Evolutionary conservation across 1,139 yeast genomes (phyloP).

Genomic region (Taphrina deformans): DNA sequence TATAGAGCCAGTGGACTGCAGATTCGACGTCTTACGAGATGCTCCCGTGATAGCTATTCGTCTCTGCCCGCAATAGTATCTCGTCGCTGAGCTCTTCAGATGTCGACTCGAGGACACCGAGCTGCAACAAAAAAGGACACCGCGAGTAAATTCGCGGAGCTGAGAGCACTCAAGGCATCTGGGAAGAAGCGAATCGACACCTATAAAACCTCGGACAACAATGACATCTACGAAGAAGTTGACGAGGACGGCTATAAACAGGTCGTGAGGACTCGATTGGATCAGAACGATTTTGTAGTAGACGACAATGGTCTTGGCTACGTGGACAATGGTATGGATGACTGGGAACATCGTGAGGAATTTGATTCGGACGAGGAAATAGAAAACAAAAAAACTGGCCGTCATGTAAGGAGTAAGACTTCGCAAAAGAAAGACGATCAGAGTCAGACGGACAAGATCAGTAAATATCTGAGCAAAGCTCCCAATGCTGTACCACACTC

Average conservation of each 20-base stretch:
- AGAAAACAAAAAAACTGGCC: slow-evolving; percentile 48
- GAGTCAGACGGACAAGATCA: slow-evolving; percentile 20
- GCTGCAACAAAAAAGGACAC: slow-evolving; percentile 20
- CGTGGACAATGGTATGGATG: slow-evolving; percentile 88
- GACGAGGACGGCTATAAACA: slow-evolving; percentile 76
- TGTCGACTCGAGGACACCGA: slow-evolving; percentile 22
- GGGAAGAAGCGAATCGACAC: slow-evolving; percentile 42
- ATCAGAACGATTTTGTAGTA: slow-evolving; percentile 89
- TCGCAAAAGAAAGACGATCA: slow-evolving; percentile 30
- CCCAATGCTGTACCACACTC: slow-evolving; percentile 33
- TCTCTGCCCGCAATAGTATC: background rate
- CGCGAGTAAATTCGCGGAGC: slow-evolving; percentile 36
- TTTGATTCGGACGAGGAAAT: slow-evolving; percentile 59
- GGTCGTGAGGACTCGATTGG: slow-evolving; percentile 73
- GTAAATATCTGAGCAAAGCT: slow-evolving; percentile 23
- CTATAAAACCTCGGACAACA: slow-evolving; percentile 44
- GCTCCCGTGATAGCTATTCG: no score
- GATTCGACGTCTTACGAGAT: no score
- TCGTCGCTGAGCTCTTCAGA: background rate
- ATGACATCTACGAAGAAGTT: slow-evolving; percentile 76
- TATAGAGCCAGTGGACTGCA: no score
- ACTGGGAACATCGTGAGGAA: slow-evolving; percentile 66
- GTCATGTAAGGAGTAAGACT: slow-evolving; percentile 41
- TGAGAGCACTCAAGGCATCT: slow-evolving; percentile 38
- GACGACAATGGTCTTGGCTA: slow-evolving; percentile 91